Base-by-base conservation (phyloP, 495 filamentous ascomycete genomes). In the Tuber melanosporum region DNA sequence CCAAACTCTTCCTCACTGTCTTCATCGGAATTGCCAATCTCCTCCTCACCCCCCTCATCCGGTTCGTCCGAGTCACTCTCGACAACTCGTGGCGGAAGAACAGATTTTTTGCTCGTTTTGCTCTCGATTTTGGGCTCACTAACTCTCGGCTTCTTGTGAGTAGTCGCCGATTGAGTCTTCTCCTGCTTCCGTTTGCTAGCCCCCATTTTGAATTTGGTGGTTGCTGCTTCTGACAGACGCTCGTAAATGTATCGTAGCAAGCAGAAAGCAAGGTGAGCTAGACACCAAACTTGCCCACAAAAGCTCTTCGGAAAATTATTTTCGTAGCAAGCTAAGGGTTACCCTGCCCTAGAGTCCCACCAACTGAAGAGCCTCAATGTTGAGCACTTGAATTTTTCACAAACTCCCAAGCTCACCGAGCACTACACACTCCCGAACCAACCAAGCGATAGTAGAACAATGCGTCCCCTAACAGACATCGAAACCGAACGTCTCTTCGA, bases 401-500 rank as follows among this genome's bases (percentile, higher is more conserved):
- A 36, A 66, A 66, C 3, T 47, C 10, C 14, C 44, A 45, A 6
- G 39, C 36, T 19, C n/a, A 36, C 57, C 57, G 1, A 26, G 52
- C n/a, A 62, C 22, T 22, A 62, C n/a, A 62, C 49, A 10, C 52
- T 14, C 32, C 70, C 70, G 20, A 71, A 2, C 70, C 10, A 32
- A 46, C 71, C 41, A 72, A 46, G 17, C 0, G 10, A 42, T 43
- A 43, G 73, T 26, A 45, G 69, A 43, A 82, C 47, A 79, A 94
- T 94, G 92, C 88, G 92, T 74, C 88, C 90, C 49, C 88, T 94
- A 74, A 93, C 92, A 26, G 92, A 94, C 83, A 82, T 86, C 80
- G 92, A 94, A 81, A 92, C 90, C 32, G 86, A 90, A 74, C 88
- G 88, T 5, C 88, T 96, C 77, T 95, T 97, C 85, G 85, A 88